Base-by-base conservation (phyloP, 2,329 filamentous ascomycete genomes). In the Ascocoryne sarcoides region DNA sequence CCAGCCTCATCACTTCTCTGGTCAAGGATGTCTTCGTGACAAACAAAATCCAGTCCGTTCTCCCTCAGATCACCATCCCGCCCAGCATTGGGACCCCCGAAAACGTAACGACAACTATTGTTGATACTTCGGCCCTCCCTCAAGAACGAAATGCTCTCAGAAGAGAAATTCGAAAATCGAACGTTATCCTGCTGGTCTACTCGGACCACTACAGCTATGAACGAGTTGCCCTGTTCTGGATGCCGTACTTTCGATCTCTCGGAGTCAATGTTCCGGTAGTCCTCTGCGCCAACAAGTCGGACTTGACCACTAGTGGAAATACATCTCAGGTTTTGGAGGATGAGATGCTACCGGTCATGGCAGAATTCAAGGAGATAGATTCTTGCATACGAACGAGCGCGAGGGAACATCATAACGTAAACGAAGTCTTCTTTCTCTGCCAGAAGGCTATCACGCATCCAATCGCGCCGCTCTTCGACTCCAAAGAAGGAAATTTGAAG, bases 141-240 rank as follows among this genome's bases (percentile, higher is more conserved):
- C 89, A 95, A 62, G 90, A 98, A 60, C 82, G 92, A 51, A 85
- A 83, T 44, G 89, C 82, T 14, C 71, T 98, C 44, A 83, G 89
- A 46, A 92, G 92, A 60, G 92, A 96, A 66, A 89, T 98, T 47
- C 81, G 92, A 49, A 95, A 95, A 63, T 92, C 84, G 57, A 98
- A 95, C 61, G 90, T 95, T 51, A 96, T 98, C 49, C 73, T 96
- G 14, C 77, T 98, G 32, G 89, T 98, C 40, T 98, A 98, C 63
- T 89, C 89, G 51, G 92, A 98, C 62, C 90, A 96, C 65, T 98
- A 98, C 69, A 96, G 89, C 71, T 98, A 96, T 67, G 92, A 98
- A 61, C 75, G 92, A 28, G 89, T 98, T 3, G 92, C 90, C 3
- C 71, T 98, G 33, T 98, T 96, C 64, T 98, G 92, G 92, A 84